These are phyloP conservation scores for Pelargonium nanum DNA, from an alignment of 345 rosid species.

Conservation along the genomic window DNA sequence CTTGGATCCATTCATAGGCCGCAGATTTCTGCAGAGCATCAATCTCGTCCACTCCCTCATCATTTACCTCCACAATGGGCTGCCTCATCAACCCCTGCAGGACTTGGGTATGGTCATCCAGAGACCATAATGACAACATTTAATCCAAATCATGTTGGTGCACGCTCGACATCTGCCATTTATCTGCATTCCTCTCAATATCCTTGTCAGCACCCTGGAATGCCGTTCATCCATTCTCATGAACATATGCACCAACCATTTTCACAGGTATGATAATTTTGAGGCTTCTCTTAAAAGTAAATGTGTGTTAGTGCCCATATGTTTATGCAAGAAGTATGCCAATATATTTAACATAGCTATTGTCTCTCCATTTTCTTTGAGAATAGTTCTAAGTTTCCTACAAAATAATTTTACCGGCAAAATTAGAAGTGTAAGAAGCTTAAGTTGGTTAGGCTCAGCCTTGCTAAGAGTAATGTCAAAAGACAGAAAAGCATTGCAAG, in stretches of 20 bases:
- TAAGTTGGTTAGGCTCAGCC: too few species aligned
- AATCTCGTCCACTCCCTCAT: constrained; percentile 40
- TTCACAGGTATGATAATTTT: constrained; percentile 42
- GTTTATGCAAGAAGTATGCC: background rate
- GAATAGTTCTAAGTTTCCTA: background rate
- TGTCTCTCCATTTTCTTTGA: too few species aligned
- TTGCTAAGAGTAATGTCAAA: too few species aligned
- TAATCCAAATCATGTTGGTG: constrained; percentile 49
- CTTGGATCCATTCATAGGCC: constrained; percentile 52
- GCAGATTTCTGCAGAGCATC: constrained; percentile 56
- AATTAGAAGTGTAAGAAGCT: too few species aligned
- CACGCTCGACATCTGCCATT: constrained; percentile 38
- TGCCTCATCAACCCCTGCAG: constrained; percentile 37
- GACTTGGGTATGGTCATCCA: constrained; percentile 65
- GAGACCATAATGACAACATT: constrained; percentile 55
- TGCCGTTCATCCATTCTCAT: constrained; percentile 45
- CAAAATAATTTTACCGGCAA: too few species aligned
- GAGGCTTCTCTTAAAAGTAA: background rate
- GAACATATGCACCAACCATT: constrained; percentile 56
- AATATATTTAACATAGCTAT: background rate
- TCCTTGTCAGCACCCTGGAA: constrained; percentile 64
- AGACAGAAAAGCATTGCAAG: too few species aligned
- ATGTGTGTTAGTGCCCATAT: background rate
- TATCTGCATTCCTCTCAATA: constrained; percentile 57
- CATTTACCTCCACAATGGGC: constrained; percentile 51